Conservation (phyloP, 2,329 filamentous ascomycete genomes). For the Claviceps purpurea region DNA sequence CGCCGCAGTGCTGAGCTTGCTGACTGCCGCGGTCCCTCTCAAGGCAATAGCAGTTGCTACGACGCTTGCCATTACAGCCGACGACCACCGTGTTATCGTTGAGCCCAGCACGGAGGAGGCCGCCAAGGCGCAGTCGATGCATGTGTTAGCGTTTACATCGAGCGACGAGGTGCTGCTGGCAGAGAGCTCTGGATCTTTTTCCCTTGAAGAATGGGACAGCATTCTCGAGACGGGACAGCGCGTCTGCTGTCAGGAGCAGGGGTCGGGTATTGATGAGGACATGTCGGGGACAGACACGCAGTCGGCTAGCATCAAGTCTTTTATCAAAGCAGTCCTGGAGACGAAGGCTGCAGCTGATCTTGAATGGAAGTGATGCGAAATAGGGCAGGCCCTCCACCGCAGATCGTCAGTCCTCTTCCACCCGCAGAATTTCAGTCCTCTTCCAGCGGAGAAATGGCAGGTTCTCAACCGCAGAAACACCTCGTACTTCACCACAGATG, state of each 20-base stretch:
- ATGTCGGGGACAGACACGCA: conserved; percentile 30
- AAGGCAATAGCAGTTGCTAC: conserved; percentile 56
- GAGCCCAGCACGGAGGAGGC: conserved; percentile 53
- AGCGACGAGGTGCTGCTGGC: conserved; percentile 59
- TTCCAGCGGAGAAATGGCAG: neutral
- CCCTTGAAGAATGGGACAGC: conserved; percentile 60
- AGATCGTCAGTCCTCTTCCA: neutral
- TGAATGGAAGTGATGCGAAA: conserved; percentile 39
- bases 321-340: conserved; percentile 49
- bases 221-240: conserved; percentile 51
- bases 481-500: too few relatives aligned
- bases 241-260: conserved; percentile 43
- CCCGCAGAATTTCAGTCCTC: neutral
- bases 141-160: conserved; percentile 74
- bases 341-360: conserved; percentile 39
- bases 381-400: neutral
- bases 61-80: conserved; percentile 43
- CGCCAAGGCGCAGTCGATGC: conserved; percentile 53
- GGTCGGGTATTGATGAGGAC: conserved; percentile 26
- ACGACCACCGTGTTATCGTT: conserved; percentile 30
- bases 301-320: conserved; percentile 40
- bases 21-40: conserved; percentile 74
- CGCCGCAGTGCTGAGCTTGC: conserved; percentile 60
- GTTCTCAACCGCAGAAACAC: too few relatives aligned
- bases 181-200: conserved; percentile 73